Evolutionary conservation across 495 filamentous ascomycete genomes (phyloP).

Genomic region (Glonium stellatum): DNA sequence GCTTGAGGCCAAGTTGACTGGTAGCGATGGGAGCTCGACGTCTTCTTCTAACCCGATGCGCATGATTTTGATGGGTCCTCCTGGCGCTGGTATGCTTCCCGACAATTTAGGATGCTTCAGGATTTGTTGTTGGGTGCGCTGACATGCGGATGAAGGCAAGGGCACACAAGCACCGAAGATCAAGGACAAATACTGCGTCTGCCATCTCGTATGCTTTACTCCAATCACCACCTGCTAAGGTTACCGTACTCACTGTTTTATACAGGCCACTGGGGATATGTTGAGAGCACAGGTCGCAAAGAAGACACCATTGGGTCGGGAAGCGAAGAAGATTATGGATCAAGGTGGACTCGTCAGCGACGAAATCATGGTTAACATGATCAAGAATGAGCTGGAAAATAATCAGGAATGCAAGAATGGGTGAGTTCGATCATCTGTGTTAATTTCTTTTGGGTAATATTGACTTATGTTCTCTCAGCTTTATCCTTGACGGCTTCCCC

Average conservation of each 20-base stretch:
- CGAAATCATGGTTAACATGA: conserved; percentile 99
- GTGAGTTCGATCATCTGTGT: conserved; percentile 43
- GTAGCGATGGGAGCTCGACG: conserved; percentile 38
- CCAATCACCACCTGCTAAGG: conserved; percentile 9
- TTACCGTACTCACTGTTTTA: conserved; percentile 11
- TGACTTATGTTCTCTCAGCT: conserved; percentile 47
- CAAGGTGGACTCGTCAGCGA: conserved; percentile 94
- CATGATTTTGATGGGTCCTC: conserved; percentile 97
- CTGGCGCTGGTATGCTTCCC: conserved; percentile 75
- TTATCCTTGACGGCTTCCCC: conserved; percentile 98
- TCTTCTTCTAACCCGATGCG: conserved; percentile 55
- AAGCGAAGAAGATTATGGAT: conserved; percentile 99
- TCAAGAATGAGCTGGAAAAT: conserved; percentile 88
- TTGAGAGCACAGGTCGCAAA: conserved; percentile 96
- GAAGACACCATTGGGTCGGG: conserved; percentile 88
- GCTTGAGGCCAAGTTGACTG: conserved; percentile 58
- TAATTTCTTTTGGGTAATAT: neutral
- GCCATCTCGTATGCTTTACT: conserved; percentile 75
- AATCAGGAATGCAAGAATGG: conserved; percentile 95
- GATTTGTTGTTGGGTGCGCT: conserved; percentile 13
- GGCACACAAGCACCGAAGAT: conserved; percentile 97
- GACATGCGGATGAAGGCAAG: conserved; percentile 62
- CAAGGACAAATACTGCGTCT: conserved; percentile 93
- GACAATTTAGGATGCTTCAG: neutral
- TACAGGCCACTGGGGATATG: conserved; percentile 96